Base-by-base conservation (phyloP, 306 rosid species). In the Begonia masoniana region DNA sequence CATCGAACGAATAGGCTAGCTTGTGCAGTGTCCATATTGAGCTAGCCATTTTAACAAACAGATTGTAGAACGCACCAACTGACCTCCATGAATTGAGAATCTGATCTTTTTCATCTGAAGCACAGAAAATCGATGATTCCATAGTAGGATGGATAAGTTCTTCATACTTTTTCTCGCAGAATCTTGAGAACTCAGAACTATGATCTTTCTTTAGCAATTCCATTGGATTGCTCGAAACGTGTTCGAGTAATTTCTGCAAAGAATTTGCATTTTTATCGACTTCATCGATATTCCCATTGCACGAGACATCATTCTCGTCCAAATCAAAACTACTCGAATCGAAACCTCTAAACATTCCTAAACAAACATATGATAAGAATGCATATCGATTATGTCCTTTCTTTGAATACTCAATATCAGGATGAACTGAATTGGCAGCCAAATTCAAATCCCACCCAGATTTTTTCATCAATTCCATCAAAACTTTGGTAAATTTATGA, bases 361-460 rank as follows among this genome's bases (percentile, higher is more conserved):
- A 77, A 67, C 82, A 86, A 57, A 83, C 93, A 74, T 91, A 83
- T 0, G 99, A 91, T 67, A 91, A 65, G 50, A 86, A 69, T 0
- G 99, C 96, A 67, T 79, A 86, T 17, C 74, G 85, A 51, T 75
- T 79, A 47, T 91, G 99, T 16, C 82, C 76, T 52, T 74, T 74
- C 62, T 91, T 91, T 2, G 73, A 73, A 70, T 78, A 91, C n/a
- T 50, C 80, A 68, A 86, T 64, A 56, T 69, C 62, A 0, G 85
- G 81, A 68, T 91, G 78, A 67, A 86, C 94, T 5, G 76, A 71
- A 52, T 74, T 75, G 2, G 94, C 84, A 10, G 81, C 96, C 63
- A 91, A 76, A 72, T 76, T 85, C 78, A 86, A 75, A 75, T 91
- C 86, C 99, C 99, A 91, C 54, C 83, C 83, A 6, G 94, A 91